A percentile compares a stretch with the other conserved stretches of the same genome.
phyloP scores from a whole-genome alignment of 164 flowering plant genomes.

The Piper longum region DNA sequence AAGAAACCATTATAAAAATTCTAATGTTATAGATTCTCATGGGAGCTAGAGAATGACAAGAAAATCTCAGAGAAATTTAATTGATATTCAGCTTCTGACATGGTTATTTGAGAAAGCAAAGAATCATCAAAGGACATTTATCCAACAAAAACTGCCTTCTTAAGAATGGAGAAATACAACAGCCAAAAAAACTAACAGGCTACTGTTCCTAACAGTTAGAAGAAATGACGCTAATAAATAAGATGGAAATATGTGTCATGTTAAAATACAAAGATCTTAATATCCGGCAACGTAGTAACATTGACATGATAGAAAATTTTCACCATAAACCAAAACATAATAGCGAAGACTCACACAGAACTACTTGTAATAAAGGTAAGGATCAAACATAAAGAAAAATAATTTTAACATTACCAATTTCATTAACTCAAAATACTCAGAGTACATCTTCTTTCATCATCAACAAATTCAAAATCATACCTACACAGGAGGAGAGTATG shows the following conservation, averaged over 20 bases:
- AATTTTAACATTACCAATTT: constrained; percentile 41
- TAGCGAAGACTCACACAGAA: not conserved
- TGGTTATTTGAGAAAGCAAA: too few species aligned
- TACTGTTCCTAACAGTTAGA: too few species aligned
- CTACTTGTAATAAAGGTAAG: not conserved
- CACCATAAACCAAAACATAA: too few species aligned
- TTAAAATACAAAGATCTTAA: too few species aligned
- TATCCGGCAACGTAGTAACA: too few species aligned
- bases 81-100: too few species aligned
- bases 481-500: constrained; percentile 24
- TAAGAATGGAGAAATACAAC: not conserved
- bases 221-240: too few species aligned
- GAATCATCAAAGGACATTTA: not conserved
- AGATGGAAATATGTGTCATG: too few species aligned
- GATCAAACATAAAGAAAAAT: not conserved
- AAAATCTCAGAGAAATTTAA: too few species aligned
- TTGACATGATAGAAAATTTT: too few species aligned
- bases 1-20: not conserved
- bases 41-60: too few species aligned
- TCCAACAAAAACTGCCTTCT: not conserved
- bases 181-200: not conserved
- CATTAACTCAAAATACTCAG: constrained; percentile 69
- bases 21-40: too few species aligned
- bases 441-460: constrained; percentile 81
- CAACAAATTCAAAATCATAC: constrained; percentile 90